These are phyloP conservation scores for Ulmus americana DNA, from an alignment of 331 rosid genomes.

Conservation along the genomic window DNA sequence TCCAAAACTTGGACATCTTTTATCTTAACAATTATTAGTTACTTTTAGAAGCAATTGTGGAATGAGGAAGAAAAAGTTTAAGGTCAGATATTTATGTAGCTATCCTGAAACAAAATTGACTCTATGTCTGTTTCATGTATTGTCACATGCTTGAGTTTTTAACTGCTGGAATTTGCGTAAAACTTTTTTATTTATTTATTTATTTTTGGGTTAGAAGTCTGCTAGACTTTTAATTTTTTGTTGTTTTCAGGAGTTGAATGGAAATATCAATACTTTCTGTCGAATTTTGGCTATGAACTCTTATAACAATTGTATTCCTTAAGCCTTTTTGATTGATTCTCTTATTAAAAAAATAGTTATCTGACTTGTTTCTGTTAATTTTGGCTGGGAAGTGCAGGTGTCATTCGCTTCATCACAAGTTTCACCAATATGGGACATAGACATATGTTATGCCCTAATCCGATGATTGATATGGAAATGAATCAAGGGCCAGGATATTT, in stretches of 20 bases:
- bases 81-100: no score
- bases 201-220: background rate
- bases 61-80: background rate
- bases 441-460: constrained; percentile 39
- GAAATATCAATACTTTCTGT: background rate
- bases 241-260: background rate
- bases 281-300: background rate
- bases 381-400: constrained; percentile 22
- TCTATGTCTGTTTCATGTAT: background rate
- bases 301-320: background rate
- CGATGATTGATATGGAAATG: constrained; percentile 58
- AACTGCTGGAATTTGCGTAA: no score
- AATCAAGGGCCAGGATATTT: constrained; percentile 58
- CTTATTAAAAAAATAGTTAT: background rate
- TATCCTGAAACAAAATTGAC: background rate
- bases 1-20: no score
- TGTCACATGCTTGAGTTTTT: background rate
- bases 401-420: constrained; percentile 2
- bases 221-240: background rate
- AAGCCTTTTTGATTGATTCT: background rate
- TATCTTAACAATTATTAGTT: no score
- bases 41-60: background rate
- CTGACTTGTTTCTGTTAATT: constrained; percentile 16
- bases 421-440: constrained; percentile 39
- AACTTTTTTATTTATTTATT: no score